phyloP scores from a whole-genome alignment of 2,329 filamentous ascomycete species.

The Sphaerulina populicola region DNA sequence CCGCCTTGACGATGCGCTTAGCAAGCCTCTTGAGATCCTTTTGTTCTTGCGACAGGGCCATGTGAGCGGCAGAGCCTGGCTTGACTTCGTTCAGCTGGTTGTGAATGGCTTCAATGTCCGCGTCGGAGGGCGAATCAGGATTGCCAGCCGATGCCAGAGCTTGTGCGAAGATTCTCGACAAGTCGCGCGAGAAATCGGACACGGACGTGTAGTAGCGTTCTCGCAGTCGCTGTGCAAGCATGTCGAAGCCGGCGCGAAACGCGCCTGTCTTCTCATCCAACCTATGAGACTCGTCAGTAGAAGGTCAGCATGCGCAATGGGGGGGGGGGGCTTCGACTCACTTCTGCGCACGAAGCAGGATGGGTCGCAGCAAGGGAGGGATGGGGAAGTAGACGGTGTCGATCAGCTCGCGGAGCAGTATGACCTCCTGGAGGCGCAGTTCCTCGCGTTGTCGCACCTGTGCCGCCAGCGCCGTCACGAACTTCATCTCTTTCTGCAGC shows the following conservation, averaged over 20 bases:
- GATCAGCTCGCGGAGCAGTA: constrained; percentile 69
- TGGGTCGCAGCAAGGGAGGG: constrained; percentile 63
- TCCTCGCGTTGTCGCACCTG: constrained; percentile 67
- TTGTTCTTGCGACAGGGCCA: constrained; percentile 51
- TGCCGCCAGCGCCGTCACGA: constrained; percentile 61
- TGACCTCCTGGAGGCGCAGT: constrained; percentile 66
- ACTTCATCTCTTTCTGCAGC: constrained; percentile 67
- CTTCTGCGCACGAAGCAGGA: constrained; percentile 71
- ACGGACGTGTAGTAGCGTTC: constrained; percentile 54
- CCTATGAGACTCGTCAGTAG: constrained; percentile 41
- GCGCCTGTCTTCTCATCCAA: constrained; percentile 50
- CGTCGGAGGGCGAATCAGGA: constrained; percentile 17
- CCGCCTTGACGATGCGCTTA: constrained; percentile 76
- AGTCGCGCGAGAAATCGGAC: constrained; percentile 51
- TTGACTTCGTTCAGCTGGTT: constrained; percentile 34
- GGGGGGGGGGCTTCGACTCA: constrained; percentile 46
- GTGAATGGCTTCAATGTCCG: constrained; percentile 33
- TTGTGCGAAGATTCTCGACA: constrained; percentile 49
- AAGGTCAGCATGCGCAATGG: background rate
- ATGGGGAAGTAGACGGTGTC: constrained; percentile 90
- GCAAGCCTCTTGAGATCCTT: constrained; percentile 77
- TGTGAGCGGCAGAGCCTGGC: constrained; percentile 34
- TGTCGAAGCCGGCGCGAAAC: constrained; percentile 48
- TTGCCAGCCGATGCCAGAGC: constrained; percentile 37
- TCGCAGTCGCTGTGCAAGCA: constrained; percentile 47